Base-by-base conservation (phyloP, 805 yeast genomes). In the Lachancea waltii region DNA sequence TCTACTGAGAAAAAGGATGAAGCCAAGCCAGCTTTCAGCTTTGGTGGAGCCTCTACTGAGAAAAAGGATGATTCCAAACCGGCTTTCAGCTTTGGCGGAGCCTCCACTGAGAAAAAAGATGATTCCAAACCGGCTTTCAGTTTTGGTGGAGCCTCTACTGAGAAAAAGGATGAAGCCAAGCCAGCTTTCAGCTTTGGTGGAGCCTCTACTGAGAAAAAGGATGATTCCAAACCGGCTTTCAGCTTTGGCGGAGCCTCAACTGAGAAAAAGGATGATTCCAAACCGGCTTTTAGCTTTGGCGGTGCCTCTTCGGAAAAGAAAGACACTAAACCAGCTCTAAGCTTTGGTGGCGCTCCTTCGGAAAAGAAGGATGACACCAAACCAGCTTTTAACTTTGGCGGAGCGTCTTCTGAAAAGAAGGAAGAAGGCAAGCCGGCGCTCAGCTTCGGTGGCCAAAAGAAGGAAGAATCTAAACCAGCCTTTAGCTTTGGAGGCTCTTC, bases 211-310 rank as follows among this genome's bases (percentile, higher is more conserved):
- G 38, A 31, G 18, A 35, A 28, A 17, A 36, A 36, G 21, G 35
- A 34, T 26, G 51, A 41, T 15, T 33, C 47, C 13, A 43, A 41
- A 17, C 41, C 49, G 13, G 40, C 47, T 3, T 47, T 50, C 40
- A 36, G 27, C 11, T 38, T 46, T 39, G 49, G 50, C 9, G 23
- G 15, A 15, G 33, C 41, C 5, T 14, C 44, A 3, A 23, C 38
- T 17, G 41, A 36, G 18, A 32, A 38, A 13, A 33, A 29, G 20
- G 36, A 19, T 7, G 34, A 19, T 27, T 26, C 47, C n/a, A 44
- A 45, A 16, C 43, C 48, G n/a, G 41, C 47, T 5, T 50, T 48
- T 21, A 28, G 42, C 8, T 48, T 47, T 33, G 53, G 50, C 7
- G 41, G 38, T 13, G 21, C 40, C 21, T 2, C 5, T 35, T 20